Evolutionary conservation across 1,284 basidiomycete genomes (phyloP).

Genomic region (Boletus calvinii): DNA sequence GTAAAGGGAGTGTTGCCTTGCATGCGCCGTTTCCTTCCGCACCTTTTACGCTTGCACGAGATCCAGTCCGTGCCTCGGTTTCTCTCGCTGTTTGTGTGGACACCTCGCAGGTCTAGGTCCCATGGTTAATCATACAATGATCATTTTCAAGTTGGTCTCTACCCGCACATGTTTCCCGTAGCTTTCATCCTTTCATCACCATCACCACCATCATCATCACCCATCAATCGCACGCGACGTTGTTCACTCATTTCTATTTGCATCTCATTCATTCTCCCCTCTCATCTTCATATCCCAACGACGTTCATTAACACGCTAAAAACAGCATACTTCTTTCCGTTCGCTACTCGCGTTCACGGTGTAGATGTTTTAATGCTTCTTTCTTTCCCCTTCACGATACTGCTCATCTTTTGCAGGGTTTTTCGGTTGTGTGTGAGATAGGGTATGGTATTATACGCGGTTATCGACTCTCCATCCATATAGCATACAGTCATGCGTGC

Average conservation of each 20-base stretch:
- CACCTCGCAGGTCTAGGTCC: conserved; percentile 21
- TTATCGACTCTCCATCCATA: conserved; percentile 5
- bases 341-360: conserved; percentile 2
- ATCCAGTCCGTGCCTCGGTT: background rate
- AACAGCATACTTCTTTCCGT: conserved; percentile 7
- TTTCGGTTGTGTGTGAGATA: conserved; percentile 20
- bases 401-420: conserved; percentile 10
- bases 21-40: background rate
- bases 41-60: background rate
- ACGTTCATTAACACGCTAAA: conserved; percentile 9
- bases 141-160: conserved; percentile 4
- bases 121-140: conserved; percentile 15
- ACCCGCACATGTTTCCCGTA: conserved; percentile 13
- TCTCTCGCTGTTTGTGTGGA: conserved; percentile 8
- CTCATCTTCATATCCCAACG: conserved; percentile 7
- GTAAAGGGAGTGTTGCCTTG: background rate
- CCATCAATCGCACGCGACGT: conserved; percentile 9
- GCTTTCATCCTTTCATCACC: conserved; percentile 1
- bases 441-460: conserved; percentile 17
- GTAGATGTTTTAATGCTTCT: conserved; percentile 15
- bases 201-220: conserved; percentile 20
- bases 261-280: conserved; percentile 8
- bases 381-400: background rate
- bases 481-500: conserved; percentile 1
- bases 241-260: conserved; percentile 15